These are phyloP conservation scores for Hortiboletus rubellus DNA, from an alignment of 1,284 basidiomycete genomes.

Conservation along the genomic window DNA sequence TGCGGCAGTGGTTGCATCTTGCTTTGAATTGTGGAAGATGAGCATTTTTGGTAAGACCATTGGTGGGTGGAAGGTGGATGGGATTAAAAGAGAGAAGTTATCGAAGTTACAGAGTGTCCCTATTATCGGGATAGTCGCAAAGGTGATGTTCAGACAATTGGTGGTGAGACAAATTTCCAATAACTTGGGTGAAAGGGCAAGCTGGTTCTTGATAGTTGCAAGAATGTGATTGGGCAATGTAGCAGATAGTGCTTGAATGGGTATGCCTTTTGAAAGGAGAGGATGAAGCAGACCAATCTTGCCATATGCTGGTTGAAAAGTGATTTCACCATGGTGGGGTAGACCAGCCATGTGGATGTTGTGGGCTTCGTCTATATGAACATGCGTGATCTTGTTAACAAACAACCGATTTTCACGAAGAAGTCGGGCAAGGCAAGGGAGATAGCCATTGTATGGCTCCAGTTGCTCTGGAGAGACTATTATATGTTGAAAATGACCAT, in stretches of 20 bases:
- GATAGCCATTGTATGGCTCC: constrained; percentile 1
- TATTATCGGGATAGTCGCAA: neutral
- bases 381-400: neutral
- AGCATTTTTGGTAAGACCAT: neutral
- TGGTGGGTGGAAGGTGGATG: neutral
- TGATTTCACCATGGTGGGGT: neutral
- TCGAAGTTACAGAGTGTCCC: neutral
- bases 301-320: constrained; percentile 5
- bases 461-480: constrained; percentile 12
- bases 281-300: neutral
- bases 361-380: constrained; percentile 13
- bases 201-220: neutral
- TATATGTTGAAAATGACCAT: neutral
- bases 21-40: neutral
- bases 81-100: neutral
- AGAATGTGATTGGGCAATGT: neutral
- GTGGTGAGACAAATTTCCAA: neutral
- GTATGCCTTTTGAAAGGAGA: neutral
- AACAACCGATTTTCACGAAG: neutral
- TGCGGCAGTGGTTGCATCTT: neutral
- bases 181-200: neutral
- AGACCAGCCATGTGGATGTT: constrained; percentile 8
- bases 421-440: neutral
- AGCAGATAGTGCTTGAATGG: constrained; percentile 3
- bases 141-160: constrained; percentile 9